phyloP scores from a whole-genome alignment of 148 eudicot species.

The Fagopyrum tataricum region DNA sequence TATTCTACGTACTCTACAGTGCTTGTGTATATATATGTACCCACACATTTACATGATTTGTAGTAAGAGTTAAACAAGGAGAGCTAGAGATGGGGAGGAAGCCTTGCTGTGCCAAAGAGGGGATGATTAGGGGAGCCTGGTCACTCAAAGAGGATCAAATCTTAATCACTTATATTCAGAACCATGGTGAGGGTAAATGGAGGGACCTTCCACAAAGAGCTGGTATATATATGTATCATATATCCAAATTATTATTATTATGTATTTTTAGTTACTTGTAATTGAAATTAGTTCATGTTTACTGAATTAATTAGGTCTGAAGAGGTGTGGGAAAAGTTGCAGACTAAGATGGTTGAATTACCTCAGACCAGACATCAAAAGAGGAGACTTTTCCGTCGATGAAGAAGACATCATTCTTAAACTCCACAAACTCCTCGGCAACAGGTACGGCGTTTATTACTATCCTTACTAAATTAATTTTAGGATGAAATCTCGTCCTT shows the following conservation, averaged over 20 bases:
- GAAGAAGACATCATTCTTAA: neutral
- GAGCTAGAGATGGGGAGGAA: neutral
- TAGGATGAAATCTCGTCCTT: neutral
- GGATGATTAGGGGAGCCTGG: neutral
- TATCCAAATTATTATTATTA: neutral
- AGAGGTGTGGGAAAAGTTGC: neutral
- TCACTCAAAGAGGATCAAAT: neutral
- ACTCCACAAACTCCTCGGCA: conserved; percentile 2
- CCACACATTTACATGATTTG: no score
- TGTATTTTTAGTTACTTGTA: neutral
- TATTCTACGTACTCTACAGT: no score
- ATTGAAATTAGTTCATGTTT: neutral
- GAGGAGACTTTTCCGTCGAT: neutral
- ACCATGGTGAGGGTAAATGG: neutral
- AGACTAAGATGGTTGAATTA: conserved; percentile 1
- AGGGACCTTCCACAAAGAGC: neutral
- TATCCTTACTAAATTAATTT: neutral
- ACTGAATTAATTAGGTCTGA: neutral
- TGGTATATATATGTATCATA: no score
- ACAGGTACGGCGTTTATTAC: neutral
- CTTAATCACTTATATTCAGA: neutral
- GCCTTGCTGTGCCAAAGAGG: neutral
- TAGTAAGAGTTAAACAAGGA: no score
- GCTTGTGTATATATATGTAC: no score
- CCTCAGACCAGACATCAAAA: neutral